Evolutionary conservation across 108 stramenopile species (phyloP).

Genomic region (Cyclotella cryptica): DNA sequence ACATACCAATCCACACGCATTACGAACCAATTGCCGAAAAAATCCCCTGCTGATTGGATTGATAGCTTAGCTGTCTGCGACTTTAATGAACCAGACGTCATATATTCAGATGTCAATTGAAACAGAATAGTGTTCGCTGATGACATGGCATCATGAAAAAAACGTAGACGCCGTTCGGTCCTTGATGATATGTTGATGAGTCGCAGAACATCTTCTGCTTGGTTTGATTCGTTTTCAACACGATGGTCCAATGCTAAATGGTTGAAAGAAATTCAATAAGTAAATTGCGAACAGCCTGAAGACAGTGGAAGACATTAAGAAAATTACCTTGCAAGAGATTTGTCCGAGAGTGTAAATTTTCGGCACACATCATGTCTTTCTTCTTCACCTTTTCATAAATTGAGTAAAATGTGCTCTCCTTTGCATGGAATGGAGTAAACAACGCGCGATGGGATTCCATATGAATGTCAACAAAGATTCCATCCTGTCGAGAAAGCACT

Average conservation of each 20-base stretch:
- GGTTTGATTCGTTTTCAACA: conserved; percentile 23
- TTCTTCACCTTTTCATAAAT: conserved; percentile 61
- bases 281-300: background rate
- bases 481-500: conserved; percentile 66
- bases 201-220: conserved; percentile 58
- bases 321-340: conserved; percentile 53
- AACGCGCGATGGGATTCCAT: conserved; percentile 71
- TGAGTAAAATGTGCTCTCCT: conserved; percentile 41
- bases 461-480: conserved; percentile 69
- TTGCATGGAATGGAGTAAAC: conserved; percentile 60
- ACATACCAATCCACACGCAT: conserved; percentile 68
- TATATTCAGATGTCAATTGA: conserved; percentile 48
- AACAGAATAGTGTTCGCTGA: conserved; percentile 59
- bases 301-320: background rate
- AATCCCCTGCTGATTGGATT: conserved; percentile 52
- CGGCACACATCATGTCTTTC: conserved; percentile 78
- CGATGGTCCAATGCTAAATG: background rate
- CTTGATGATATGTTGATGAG: conserved; percentile 68
- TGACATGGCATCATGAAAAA: conserved; percentile 49
- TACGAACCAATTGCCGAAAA: conserved; percentile 70
- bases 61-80: conserved; percentile 55
- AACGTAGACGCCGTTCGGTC: conserved; percentile 63
- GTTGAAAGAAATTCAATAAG: background rate
- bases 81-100: conserved; percentile 58
- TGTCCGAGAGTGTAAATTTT: conserved; percentile 67